Base-by-base conservation (phyloP, 2,329 filamentous ascomycete species). In the Trichoderma sp. region DNA sequence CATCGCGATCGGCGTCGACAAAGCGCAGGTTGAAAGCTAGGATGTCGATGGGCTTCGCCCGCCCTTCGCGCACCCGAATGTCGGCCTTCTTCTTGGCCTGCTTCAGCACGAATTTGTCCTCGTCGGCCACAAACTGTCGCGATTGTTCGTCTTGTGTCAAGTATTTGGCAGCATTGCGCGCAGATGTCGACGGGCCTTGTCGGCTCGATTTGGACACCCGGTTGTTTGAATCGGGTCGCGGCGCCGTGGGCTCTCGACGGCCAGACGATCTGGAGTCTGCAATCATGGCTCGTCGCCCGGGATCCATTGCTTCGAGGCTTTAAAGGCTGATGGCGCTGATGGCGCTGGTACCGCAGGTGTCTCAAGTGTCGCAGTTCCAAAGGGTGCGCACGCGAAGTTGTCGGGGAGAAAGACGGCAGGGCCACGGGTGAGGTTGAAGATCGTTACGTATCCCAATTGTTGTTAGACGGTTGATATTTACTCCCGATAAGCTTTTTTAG, bases 51-150 rank as follows among this genome's bases (percentile, higher is more conserved):
- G 95, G 92, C 77, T 93, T 94, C 68, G 95, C 94, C 73, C 96
- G 89, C 13, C 92, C 91, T 79, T 96, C 94, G 74, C 94, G 92
- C 56, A 98, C 94, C 51, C 96, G 91, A 74, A 99, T 96, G 72
- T 94, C 92, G 52, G 96, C 95, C 83, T 97, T 98, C 84, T 96
- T 98, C 85, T 98, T 99, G 58, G 95, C 91, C 81, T 99, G 96
- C 80, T 94, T 94, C 76, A 99, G 83, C 68, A 98, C 96, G 76
- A 99, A 99, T 72, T 91, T 90, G 82, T 99, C 96, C 79, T 99
- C 96, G 75, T 97, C 92, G 64, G 95, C 92, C 24, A 98, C 92
- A 85, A 96, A 99, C 76, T 91, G 87, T 30, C 89, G 85, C 72
- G 90, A 91, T 76, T 93, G 90, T 76, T 94, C 90, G 75, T 94